Evolutionary conservation across 108 stramenopile genomes (phyloP), one percentile per base, ranked within the genome.

Genomic region (Nannochloropsis oceanica): DNA sequence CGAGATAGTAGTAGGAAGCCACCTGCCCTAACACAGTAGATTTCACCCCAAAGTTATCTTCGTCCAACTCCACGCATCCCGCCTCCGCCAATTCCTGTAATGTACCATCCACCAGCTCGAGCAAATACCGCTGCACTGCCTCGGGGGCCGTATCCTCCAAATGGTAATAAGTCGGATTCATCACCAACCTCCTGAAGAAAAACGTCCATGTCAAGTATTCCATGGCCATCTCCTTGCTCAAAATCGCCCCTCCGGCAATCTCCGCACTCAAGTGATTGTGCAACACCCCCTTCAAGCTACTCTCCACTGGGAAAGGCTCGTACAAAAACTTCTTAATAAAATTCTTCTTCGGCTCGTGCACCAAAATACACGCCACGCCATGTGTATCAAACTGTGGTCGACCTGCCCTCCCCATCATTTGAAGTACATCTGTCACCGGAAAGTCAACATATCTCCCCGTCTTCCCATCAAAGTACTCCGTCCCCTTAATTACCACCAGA

Each of bases 301-400:
- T 95, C 91, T 99, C 99, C n/a, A 99, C 96, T n/a, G 99, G 99
- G 84, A 98, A 99, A 9, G 99, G 97, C 79, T 95, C 94, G 93
- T 98, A 98, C 0, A 99, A 93, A 83, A 99, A 99, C 90, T 96
- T 96, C 79, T 94, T 94, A 90, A 96, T 94, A 89, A 97, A 99
- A 83, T 92, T 91, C 92, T 99, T 99, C 92, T 99, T 98, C 43
- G 93, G 93, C 86, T 94, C 95, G 84, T 94, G 92, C 14, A 95
- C 96, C 92, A 99, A 93, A 13, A 99, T 95, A 26, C 95, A 93
- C 24, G 99, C 99, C 43, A 94, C 93, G 79, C 94, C 98, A 86
- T 89, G 84, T 24, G 92, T 92, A 87, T 99, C 98, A 88, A 98
- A 99, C 79, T 98, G 97, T 26, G 99, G 99, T 25, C 99, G 91